A percentile compares a stretch with the other conserved stretches of the same genome.
Evolutionary conservation across 257 asterid genomes (phyloP).

Genomic region (Parsonsia alboflavescens): DNA sequence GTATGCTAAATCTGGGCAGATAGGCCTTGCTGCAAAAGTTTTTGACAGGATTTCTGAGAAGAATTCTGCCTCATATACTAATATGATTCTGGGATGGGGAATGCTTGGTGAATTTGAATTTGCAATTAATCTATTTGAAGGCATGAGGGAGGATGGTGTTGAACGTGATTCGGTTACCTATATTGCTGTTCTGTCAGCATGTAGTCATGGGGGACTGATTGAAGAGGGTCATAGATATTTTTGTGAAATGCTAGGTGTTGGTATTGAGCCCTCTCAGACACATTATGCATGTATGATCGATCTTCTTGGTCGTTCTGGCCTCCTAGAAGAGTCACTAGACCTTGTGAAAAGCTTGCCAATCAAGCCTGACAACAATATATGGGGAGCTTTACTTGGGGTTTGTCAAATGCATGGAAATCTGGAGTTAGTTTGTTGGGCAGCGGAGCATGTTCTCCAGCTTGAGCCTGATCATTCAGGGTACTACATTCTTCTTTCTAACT

Average conservation of each 20-base stretch:
- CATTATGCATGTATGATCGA: constrained; percentile 87
- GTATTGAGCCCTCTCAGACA: constrained; percentile 53
- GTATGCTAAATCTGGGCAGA: constrained; percentile 59
- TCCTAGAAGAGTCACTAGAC: constrained; percentile 46
- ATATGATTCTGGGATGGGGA: constrained; percentile 64
- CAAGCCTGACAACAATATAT: constrained; percentile 44
- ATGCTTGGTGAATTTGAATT: constrained; percentile 57
- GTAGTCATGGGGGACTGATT: constrained; percentile 71
- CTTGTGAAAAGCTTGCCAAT: constrained; percentile 38
- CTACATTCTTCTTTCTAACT: constrained; percentile 53
- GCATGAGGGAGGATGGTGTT: constrained; percentile 47
- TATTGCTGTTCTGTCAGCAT: constrained; percentile 58
- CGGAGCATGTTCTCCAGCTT: constrained; percentile 48
- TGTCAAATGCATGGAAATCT: constrained; percentile 53
- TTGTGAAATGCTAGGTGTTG: not conserved
- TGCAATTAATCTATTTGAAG: constrained; percentile 52
- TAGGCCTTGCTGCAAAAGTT: constrained; percentile 40
- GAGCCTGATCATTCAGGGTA: constrained; percentile 69
- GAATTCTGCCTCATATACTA: constrained; percentile 71
- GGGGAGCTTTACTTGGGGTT: constrained; percentile 80
- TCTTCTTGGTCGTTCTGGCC: constrained; percentile 70
- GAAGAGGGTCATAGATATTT: constrained; percentile 48
- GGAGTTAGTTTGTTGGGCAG: constrained; percentile 71
- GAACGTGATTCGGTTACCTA: constrained; percentile 51
- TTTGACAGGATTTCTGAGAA: constrained; percentile 41